A percentile compares a stretch with the other conserved stretches of the same genome.
These are phyloP conservation scores for Solanum virginianum DNA, from an alignment of 257 asterid genomes.

Conservation along the genomic window DNA sequence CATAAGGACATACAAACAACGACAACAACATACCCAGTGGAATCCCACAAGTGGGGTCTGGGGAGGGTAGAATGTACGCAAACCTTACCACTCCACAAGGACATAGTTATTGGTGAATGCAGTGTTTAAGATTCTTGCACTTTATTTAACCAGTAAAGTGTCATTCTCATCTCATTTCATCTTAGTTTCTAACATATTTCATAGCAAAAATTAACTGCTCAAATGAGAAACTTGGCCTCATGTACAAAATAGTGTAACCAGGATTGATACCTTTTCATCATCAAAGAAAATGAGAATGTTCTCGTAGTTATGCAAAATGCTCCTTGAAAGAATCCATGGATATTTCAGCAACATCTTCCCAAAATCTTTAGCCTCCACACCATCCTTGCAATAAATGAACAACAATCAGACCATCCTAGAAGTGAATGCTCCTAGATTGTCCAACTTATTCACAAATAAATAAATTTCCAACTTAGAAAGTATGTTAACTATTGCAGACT, in stretches of 20 bases:
- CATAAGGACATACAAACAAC: too few species aligned
- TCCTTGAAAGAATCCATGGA: slow-evolving; percentile 86
- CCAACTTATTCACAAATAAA: neutral
- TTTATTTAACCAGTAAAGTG: too few species aligned
- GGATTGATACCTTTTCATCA: slow-evolving; percentile 51
- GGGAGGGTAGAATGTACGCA: too few species aligned
- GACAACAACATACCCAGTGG: too few species aligned
- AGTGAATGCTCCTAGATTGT: neutral
- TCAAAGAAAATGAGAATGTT: slow-evolving; percentile 45
- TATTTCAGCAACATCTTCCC: slow-evolving; percentile 70
- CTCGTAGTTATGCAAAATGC: slow-evolving; percentile 53
- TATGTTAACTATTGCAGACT: neutral
- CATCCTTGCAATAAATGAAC: slow-evolving; percentile 37
- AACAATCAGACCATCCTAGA: neutral
- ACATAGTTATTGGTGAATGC: too few species aligned
- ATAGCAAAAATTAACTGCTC: neutral
- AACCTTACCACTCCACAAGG: too few species aligned
- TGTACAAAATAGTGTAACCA: neutral
- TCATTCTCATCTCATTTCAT: too few species aligned
- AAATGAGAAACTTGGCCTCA: neutral
- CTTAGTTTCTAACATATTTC: neutral
- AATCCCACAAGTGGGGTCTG: too few species aligned
- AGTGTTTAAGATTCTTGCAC: too few species aligned
- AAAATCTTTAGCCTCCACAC: slow-evolving; percentile 24
- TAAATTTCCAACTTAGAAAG: neutral